Evolutionary conservation across 805 yeast genomes (phyloP), one percentile per base, ranked within the genome.

Genomic region (Peterozyma xylosa): DNA sequence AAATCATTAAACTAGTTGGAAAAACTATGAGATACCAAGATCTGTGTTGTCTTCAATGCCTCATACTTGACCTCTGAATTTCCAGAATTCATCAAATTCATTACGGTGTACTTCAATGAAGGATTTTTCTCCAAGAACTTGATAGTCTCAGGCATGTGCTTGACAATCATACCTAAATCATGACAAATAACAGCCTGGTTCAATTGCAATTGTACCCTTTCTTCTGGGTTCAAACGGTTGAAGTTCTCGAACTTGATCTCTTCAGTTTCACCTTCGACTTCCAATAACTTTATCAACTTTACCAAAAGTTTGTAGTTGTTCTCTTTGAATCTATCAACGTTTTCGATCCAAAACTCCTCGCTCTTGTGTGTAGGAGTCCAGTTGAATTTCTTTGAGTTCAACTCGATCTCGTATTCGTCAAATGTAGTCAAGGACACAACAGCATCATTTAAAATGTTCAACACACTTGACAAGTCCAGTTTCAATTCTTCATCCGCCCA

Each of bases 351-450:
- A 63, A 93, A 93, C 43, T 86, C 88, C 42, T 77, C 79, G 41
- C 87, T 85, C 55, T 80, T 78, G 66, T 93, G 99, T 17, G 96
- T 89, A 42, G 99, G 98, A 2, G 95, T 82, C 84, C 96, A 87
- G 50, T 78, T 76, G 56, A 93, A 75, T 46, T 76, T 73, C 48
- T 86, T 85, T 46, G 90, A 79, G 48, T 80, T 82, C 49, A 93
- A 73, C 65, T 93, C 98, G 39, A 87, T 79, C 54, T 76, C 70
- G 61, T 91, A 93, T 61, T 90, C 96, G 57, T 93, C 98, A 61
- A 91, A 86, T 1, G 96, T 88, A 4, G 97, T 83, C 68, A 93
- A 76, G 52, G 77, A 79, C 40, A 81, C 76, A 48, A 83, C 89
- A 40, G 87, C 82, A 29, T 79, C 84, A 49, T 78, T 79, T 50